These are phyloP conservation scores for Serendipita sp. DNA, from an alignment of 768 basidiomycete species.

Conservation along the genomic window DNA sequence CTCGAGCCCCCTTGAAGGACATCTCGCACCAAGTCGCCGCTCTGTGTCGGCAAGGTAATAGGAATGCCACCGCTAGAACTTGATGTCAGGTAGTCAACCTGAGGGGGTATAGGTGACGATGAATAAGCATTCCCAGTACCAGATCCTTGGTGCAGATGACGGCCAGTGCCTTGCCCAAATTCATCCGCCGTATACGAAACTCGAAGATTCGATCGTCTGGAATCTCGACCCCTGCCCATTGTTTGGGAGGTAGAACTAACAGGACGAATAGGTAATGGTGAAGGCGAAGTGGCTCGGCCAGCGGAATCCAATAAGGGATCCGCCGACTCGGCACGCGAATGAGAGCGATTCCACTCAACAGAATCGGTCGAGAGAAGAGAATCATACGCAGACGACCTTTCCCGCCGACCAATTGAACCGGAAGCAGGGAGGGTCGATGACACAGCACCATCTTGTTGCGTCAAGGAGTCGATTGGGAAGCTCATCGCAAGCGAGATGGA, in stretches of 20 bases:
- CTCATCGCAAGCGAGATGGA: slow-evolving; percentile 4
- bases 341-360: neutral
- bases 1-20: slow-evolving; percentile 8
- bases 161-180: neutral
- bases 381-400: slow-evolving; percentile 4
- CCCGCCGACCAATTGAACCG: neutral
- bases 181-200: slow-evolving; percentile 2
- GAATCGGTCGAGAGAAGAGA: neutral
- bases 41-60: neutral
- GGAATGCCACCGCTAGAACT: neutral
- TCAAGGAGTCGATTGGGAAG: neutral
- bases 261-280: neutral
- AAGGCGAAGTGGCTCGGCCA: neutral
- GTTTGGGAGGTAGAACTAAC: neutral
- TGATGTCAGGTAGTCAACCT: neutral
- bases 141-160: neutral
- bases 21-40: neutral
- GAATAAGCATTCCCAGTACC: neutral
- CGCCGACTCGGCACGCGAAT: neutral
- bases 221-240: neutral
- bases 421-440: neutral
- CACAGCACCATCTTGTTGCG: neutral
- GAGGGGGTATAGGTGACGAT: neutral
- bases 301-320: neutral
- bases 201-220: neutral